Conservation (phyloP, 371 early-diverging fungal genomes). For the Nosema granulosis region DNA sequence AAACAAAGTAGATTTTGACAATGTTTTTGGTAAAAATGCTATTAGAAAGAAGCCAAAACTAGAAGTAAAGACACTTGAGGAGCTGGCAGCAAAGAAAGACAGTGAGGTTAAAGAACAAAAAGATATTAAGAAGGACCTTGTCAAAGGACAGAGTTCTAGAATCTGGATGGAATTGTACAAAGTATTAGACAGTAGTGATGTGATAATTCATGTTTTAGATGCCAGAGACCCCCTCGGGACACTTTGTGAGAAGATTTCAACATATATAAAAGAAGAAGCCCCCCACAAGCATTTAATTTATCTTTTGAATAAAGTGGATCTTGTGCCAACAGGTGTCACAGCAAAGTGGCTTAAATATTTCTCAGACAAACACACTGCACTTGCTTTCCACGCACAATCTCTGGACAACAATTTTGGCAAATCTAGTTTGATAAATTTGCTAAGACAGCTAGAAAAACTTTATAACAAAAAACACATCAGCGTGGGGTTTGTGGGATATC, state of each 20-base stretch:
- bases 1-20: constrained; percentile 76
- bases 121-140: constrained; percentile 72
- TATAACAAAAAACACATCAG: constrained; percentile 82
- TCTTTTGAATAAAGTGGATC: constrained; percentile 97
- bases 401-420: constrained; percentile 95
- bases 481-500: constrained; percentile 67
- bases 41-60: constrained; percentile 76
- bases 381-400: constrained; percentile 88
- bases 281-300: constrained; percentile 92
- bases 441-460: constrained; percentile 86
- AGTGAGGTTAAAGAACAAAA: constrained; percentile 66
- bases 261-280: constrained; percentile 82
- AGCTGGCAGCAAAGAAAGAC: constrained; percentile 73
- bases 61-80: constrained; percentile 72
- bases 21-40: constrained; percentile 81
- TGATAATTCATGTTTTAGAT: constrained; percentile 92
- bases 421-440: constrained; percentile 85
- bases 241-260: constrained; percentile 81
- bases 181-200: constrained; percentile 94
- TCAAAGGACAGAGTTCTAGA: constrained; percentile 89
- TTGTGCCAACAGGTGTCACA: constrained; percentile 97
- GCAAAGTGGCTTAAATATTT: constrained; percentile 84
- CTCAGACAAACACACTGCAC: constrained; percentile 81
- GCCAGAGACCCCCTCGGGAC: constrained; percentile 95
- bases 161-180: constrained; percentile 99